Base-by-base conservation (phyloP, 352 stramenopile species). In the Phytophthora pseudosyringae region DNA sequence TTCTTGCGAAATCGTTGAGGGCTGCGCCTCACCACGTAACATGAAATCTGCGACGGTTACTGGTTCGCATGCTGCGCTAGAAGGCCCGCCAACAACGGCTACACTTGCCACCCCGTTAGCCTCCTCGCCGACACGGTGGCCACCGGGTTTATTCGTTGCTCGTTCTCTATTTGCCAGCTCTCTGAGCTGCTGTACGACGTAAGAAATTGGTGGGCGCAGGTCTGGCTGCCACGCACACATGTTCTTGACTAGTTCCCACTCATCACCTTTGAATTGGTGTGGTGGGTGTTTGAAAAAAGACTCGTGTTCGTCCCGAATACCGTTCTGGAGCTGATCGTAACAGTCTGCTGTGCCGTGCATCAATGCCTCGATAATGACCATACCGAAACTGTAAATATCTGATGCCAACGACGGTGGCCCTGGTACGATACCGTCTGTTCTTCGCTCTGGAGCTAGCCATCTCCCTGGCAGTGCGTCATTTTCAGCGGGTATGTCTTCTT, bases 321-420 rank as follows among this genome's bases (percentile, higher is more conserved):
- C 9, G 3, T 58, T 48, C 8, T 5, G 29, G 12, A 11, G 25
- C 4, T 25, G 9, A 18, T 46, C 18, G 25, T 4, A 39, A 32
- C 39, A 49, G 15, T 38, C 15, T 10, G 28, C n/a, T 9, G 11
- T 25, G 13, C 13, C 9, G 10, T 36, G 11, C 11, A 43, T 54
- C 21, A 70, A 55, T 0, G 50, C 35, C n/a, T 71, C 55, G 11
- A 67, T 16, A 33, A 77, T 66, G 18, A 67, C 52, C 32, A 69
- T n/a, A 13, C 69, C 69, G 28, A 77, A 68, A 18, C 57, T 59
- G 59, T 67, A 74, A n/a, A 77, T 59, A 12, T 77, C 69, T 0
- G 69, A 59, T 7, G 56, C 59, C 25, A 74, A 32, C 9, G 69
- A 76, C 28, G 65, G 64, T 29, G 48, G 56, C 9, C 11, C 55